phyloP scores from a whole-genome alignment of 805 yeast species.

The Citeromyces nyonsensis region DNA sequence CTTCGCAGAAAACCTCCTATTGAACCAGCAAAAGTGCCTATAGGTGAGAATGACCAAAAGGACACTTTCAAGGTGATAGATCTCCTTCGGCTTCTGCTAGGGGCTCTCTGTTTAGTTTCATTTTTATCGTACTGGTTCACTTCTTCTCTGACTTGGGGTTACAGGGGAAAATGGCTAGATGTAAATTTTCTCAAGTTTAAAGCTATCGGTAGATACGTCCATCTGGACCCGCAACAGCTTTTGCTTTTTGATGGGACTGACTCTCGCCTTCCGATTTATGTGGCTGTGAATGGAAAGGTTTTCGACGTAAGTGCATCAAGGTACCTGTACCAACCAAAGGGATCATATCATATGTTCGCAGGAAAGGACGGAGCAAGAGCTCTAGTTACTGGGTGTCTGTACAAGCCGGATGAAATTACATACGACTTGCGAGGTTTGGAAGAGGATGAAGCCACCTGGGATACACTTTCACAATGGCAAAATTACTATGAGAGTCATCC shows the following conservation, averaged over 20 bases:
- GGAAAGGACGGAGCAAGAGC: slow-evolving; percentile 61
- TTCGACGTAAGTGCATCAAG: slow-evolving; percentile 44
- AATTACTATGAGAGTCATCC: slow-evolving; percentile 24
- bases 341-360: slow-evolving; percentile 37
- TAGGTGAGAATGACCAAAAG: too few species aligned
- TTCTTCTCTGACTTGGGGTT: slow-evolving; percentile 44
- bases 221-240: too few species aligned
- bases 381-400: slow-evolving; percentile 56
- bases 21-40: too few species aligned
- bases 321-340: slow-evolving; percentile 41
- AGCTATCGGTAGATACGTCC: slow-evolving; percentile 22
- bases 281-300: slow-evolving; percentile 45
- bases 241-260: slow-evolving; percentile 35
- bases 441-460: slow-evolving; percentile 7
- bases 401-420: slow-evolving; percentile 36
- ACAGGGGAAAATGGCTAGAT: slow-evolving; percentile 31
- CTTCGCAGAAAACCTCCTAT: too few species aligned
- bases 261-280: slow-evolving; percentile 30
- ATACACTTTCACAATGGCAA: slow-evolving; percentile 37
- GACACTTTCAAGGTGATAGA: too few species aligned
- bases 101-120: slow-evolving; percentile 28
- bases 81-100: slow-evolving; percentile 24
- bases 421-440: slow-evolving; percentile 53
- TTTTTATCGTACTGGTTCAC: slow-evolving; percentile 44
- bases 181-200: slow-evolving; percentile 9